These are phyloP conservation scores for Fusarium newnesense DNA, from an alignment of 2,329 filamentous ascomycete species.

Conservation along the genomic window DNA sequence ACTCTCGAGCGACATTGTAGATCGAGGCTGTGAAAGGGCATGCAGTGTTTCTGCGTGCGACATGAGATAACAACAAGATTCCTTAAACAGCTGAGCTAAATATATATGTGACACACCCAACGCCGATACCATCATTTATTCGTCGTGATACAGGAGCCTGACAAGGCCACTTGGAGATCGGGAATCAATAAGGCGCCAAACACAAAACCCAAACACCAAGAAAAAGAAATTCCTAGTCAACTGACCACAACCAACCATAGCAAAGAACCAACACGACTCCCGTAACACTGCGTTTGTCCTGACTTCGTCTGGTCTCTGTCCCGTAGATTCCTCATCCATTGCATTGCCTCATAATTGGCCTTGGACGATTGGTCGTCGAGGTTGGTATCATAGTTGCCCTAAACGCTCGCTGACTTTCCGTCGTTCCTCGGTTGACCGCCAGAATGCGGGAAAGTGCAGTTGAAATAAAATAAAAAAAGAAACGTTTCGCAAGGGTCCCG, in stretches of 20 bases:
- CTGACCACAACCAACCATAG: slow-evolving; percentile 3
- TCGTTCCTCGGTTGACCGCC: slow-evolving; percentile 31
- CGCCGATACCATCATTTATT: slow-evolving; percentile 35
- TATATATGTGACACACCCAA: slow-evolving; percentile 34
- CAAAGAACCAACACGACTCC: slow-evolving; percentile 5
- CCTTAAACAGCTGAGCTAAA: slow-evolving; percentile 31
- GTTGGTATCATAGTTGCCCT: slow-evolving; percentile 25
- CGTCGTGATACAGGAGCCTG: slow-evolving; percentile 30
- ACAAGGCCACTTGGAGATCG: slow-evolving; percentile 25
- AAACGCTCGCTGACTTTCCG: slow-evolving; percentile 26
- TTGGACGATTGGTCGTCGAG: slow-evolving; percentile 1
- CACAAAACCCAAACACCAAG: slow-evolving; percentile 24
- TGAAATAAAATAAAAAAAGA: slow-evolving; percentile 27
- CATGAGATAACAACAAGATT: slow-evolving; percentile 26
- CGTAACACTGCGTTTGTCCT: slow-evolving; percentile 3
- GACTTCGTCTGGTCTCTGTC: neutral
- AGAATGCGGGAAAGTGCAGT: slow-evolving; percentile 32
- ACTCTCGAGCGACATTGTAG: slow-evolving; percentile 1
- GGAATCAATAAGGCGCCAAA: slow-evolving; percentile 33
- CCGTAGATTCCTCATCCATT: neutral
- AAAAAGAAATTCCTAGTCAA: slow-evolving; percentile 28
- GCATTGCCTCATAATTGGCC: neutral
- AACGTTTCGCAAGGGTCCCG: slow-evolving; percentile 37
- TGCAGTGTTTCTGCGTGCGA: slow-evolving; percentile 7
- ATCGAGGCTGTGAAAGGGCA: slow-evolving; percentile 6